Evolutionary conservation across 345 rosid species (phyloP).

Genomic region (Dipteronia dyeriana): DNA sequence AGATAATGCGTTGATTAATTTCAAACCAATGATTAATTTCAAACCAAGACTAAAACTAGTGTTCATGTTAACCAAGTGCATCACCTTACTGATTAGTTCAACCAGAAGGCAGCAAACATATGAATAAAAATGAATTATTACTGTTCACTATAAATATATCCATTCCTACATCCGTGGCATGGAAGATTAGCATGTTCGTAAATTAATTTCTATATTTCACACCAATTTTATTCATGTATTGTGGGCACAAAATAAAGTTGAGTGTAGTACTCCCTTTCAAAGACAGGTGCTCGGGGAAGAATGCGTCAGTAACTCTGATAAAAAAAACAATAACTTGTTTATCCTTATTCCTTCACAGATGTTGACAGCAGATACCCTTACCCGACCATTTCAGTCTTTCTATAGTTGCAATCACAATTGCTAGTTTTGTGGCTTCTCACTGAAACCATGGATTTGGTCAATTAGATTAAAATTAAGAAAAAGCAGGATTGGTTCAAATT

Average conservation of each 20-base stretch:
- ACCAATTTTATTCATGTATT: background rate
- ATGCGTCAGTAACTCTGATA: background rate
- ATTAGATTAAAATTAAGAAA: background rate
- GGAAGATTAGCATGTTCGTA: background rate
- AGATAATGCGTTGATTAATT: background rate
- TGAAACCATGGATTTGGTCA: background rate
- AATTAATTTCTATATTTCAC: background rate
- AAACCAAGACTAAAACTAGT: background rate
- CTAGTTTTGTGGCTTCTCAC: background rate
- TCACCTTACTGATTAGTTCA: background rate
- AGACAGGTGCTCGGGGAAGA: background rate
- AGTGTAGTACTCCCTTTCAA: background rate
- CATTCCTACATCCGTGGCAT: background rate
- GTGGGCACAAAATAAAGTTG: background rate
- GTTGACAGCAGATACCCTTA: background rate
- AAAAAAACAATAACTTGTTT: background rate
- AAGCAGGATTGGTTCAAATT: background rate
- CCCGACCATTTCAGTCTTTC: background rate
- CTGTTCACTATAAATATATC: background rate
- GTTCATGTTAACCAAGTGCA: background rate
- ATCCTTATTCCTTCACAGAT: background rate
- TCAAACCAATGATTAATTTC: background rate
- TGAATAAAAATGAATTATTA: too few species aligned
- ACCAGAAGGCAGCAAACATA: background rate
- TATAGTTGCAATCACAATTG: background rate